phyloP scores from a whole-genome alignment of 352 stramenopile genomes.

The Pythium rhizo-oryzae region DNA sequence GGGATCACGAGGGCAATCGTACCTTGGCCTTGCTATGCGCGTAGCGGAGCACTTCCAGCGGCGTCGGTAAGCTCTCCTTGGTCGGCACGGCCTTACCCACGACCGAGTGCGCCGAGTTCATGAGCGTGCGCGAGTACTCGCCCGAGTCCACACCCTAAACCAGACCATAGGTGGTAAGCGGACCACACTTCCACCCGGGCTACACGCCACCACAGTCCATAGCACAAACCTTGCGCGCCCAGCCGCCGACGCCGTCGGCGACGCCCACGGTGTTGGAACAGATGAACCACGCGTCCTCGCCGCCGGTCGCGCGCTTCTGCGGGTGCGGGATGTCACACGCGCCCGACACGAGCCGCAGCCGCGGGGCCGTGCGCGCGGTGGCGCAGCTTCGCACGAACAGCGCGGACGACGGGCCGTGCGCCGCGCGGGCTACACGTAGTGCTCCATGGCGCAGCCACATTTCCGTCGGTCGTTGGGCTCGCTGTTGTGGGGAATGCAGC shows the following conservation, averaged over 20 bases:
- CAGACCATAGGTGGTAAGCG: no score
- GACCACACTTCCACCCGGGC: not conserved
- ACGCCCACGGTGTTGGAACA: constrained; percentile 77
- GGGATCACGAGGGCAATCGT: not conserved
- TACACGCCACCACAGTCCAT: not conserved
- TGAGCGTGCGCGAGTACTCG: constrained; percentile 86
- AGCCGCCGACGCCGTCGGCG: constrained; percentile 86
- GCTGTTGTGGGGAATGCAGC: not conserved
- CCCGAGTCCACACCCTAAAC: constrained; percentile 82
- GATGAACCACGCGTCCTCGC: constrained; percentile 89
- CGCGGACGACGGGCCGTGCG: not conserved
- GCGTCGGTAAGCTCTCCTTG: constrained; percentile 41
- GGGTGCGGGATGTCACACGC: constrained; percentile 81
- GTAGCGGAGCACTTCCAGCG: constrained; percentile 69
- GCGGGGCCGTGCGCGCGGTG: constrained; percentile 27
- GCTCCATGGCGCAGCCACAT: constrained; percentile 8
- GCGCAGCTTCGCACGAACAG: constrained; percentile 21
- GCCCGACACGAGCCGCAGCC: constrained; percentile 59
- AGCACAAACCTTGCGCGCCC: constrained; percentile 70
- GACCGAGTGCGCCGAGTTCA: constrained; percentile 51
- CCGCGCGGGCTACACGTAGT: not conserved
- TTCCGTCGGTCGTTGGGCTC: not conserved
- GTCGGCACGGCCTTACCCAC: constrained; percentile 23
- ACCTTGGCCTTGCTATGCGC: constrained; percentile 71
- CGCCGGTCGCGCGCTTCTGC: constrained; percentile 80